A percentile compares a stretch with the other conserved stretches of the same genome.
Conservation (phyloP, 768 basidiomycete species). For the Lentinula raphanica region DNA sequence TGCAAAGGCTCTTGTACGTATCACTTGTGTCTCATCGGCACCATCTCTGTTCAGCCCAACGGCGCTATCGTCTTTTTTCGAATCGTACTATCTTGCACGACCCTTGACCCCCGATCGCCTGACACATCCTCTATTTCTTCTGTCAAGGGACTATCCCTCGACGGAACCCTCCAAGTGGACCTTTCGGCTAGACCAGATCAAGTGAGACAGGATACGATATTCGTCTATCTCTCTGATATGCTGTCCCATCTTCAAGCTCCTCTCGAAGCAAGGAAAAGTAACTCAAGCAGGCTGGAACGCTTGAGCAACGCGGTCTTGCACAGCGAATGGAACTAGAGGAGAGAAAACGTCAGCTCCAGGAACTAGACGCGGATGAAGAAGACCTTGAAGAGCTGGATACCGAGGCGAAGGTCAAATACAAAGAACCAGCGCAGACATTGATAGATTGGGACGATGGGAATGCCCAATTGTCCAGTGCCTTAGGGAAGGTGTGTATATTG, state of each 20-base stretch:
- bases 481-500: constrained; percentile 56
- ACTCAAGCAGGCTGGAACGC: constrained; percentile 83
- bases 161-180: too few species aligned
- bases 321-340: constrained; percentile 94
- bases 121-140: too few species aligned
- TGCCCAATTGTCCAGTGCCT: constrained; percentile 63
- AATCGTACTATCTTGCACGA: too few species aligned
- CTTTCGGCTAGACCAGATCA: too few species aligned
- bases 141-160: too few species aligned
- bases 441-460: constrained; percentile 78
- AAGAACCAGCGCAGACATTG: constrained; percentile 72
- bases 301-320: constrained; percentile 88
- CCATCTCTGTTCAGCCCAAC: too few species aligned
- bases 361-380: constrained; percentile 56
- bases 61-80: too few species aligned
- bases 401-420: constrained; percentile 67
- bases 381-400: constrained; percentile 61
- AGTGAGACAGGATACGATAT: too few species aligned
- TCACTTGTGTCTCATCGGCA: too few species aligned
- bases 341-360: constrained; percentile 77
- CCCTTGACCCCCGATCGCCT: too few species aligned
- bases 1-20: too few species aligned
- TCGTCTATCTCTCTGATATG: too few species aligned
- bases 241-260: constrained; percentile 61
- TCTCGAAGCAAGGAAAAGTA: constrained; percentile 86